phyloP scores from a whole-genome alignment of 2,329 filamentous ascomycete genomes.

The Penicillium brevicompactum region DNA sequence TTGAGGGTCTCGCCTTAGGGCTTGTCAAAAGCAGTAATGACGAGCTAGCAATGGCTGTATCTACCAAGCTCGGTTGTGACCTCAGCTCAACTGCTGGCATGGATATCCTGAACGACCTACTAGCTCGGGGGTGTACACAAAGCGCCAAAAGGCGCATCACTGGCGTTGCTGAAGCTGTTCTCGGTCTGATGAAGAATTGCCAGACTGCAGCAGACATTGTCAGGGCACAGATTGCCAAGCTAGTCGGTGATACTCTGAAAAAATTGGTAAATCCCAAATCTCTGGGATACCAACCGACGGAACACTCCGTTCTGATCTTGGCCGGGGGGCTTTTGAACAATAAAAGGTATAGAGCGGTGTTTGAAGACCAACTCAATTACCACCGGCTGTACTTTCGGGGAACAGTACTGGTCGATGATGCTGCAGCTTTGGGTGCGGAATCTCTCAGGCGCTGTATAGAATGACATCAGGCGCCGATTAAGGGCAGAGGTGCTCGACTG shows the following conservation, averaged over 20 bases:
- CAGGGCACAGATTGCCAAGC: constrained; percentile 1
- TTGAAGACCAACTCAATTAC: constrained; percentile 9
- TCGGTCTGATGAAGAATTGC: constrained; percentile 5
- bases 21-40: background rate
- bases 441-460: background rate
- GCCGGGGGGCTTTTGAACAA: constrained; percentile 26
- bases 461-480: background rate
- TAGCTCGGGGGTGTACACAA: constrained; percentile 9
- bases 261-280: constrained; percentile 16
- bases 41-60: constrained; percentile 15
- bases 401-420: constrained; percentile 16
- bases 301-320: constrained; percentile 19
- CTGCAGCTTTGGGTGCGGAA: constrained; percentile 8
- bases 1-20: constrained; percentile 30
- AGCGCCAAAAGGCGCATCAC: constrained; percentile 22
- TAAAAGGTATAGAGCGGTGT: constrained; percentile 10
- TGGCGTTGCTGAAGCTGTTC: constrained; percentile 14
- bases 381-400: constrained; percentile 8
- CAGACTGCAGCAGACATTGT: constrained; percentile 17
- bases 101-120: constrained; percentile 21
- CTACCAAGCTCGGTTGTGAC: constrained; percentile 15
- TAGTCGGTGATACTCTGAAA: constrained; percentile 17
- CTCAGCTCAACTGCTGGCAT: background rate
- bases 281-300: constrained; percentile 3
- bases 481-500: background rate